Conservation (phyloP, 1,284 basidiomycete species). For the Inonotus hispidus region DNA sequence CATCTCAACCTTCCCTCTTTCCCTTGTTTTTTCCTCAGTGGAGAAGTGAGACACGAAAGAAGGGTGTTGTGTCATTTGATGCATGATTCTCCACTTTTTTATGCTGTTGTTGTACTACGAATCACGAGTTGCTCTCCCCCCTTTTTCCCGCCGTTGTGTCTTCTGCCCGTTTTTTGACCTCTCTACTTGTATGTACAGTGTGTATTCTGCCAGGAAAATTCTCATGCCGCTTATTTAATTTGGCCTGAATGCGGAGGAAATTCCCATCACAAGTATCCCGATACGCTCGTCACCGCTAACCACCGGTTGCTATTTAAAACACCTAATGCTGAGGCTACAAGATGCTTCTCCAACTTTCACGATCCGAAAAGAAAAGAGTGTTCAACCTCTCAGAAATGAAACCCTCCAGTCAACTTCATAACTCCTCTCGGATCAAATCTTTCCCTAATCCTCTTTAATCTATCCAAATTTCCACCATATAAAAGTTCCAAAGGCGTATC, state of each 20-base stretch:
- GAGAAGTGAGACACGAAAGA: no score
- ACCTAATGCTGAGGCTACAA: no score
- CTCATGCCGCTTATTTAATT: no score
- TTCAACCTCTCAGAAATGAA: neutral
- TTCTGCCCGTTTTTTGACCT: neutral
- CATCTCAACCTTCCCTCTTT: neutral
- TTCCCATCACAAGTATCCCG: no score
- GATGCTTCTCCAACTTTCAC: no score
- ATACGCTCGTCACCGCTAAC: no score
- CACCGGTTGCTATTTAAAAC: no score
- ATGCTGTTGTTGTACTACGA: no score
- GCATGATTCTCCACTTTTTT: no score
- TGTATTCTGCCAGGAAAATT: no score
- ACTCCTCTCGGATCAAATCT: neutral
- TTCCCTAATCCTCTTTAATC: neutral
- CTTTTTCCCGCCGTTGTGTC: neutral
- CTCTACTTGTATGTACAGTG: neutral
- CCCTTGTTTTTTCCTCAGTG: neutral
- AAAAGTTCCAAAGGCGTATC: slow-evolving; percentile 12
- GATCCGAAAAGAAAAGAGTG: neutral
- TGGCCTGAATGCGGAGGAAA: no score
- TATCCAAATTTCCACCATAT: neutral
- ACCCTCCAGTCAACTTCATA: neutral
- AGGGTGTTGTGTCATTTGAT: neutral
- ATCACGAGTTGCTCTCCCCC: neutral